These are phyloP conservation scores for Populus nigra DNA, from an alignment of 345 rosid genomes.

Conservation along the genomic window DNA sequence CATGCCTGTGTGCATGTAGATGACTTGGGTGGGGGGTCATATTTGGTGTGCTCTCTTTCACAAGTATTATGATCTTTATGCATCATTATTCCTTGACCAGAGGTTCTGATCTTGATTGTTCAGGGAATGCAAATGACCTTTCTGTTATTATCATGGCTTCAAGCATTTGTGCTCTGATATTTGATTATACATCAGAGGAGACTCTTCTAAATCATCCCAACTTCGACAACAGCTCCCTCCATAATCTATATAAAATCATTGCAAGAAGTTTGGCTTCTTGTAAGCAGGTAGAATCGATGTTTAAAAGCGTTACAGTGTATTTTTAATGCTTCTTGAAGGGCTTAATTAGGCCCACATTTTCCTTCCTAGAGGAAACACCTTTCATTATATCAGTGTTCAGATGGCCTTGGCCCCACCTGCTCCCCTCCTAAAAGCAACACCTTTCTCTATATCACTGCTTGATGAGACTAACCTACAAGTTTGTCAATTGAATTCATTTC, in stretches of 20 bases:
- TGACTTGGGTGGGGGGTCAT: no score
- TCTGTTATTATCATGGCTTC: constrained; percentile 69
- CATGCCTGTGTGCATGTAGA: no score
- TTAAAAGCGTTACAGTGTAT: no score
- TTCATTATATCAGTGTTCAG: neutral
- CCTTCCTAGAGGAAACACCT: neutral
- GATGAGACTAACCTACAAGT: neutral
- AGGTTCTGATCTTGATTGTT: neutral
- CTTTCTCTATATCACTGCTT: no score
- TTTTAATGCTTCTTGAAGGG: no score
- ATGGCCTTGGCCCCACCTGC: no score
- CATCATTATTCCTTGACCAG: neutral
- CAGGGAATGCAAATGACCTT: constrained; percentile 51
- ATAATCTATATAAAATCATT: constrained; percentile 44
- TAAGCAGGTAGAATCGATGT: constrained; percentile 41
- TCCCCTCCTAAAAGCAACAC: no score
- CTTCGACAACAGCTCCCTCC: constrained; percentile 38
- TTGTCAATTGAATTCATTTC: constrained; percentile 15
- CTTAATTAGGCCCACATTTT: neutral
- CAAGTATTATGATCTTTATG: neutral
- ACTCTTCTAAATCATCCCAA: constrained; percentile 53
- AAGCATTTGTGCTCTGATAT: constrained; percentile 64
- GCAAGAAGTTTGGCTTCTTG: constrained; percentile 54
- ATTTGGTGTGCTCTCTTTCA: neutral
- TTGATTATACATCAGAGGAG: constrained; percentile 70